Conservation (phyloP, 805 yeast species). For the Suhomyces faveliae region DNA sequence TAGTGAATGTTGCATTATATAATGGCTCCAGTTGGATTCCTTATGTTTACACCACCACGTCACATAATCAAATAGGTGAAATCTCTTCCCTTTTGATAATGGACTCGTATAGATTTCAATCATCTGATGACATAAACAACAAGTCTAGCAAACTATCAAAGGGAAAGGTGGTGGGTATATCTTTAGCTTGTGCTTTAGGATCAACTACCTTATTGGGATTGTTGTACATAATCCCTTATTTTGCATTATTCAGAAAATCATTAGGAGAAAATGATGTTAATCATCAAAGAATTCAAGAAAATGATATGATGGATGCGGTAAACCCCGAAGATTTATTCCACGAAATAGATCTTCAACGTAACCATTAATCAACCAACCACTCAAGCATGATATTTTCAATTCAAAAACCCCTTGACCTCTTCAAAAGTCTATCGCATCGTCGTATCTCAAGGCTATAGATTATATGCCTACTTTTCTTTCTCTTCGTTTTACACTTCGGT, state of each 20-base stretch:
- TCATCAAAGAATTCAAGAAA: conserved; percentile 39
- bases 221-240: conserved; percentile 40
- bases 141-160: conserved; percentile 23
- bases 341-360: conserved; percentile 42
- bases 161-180: conserved; percentile 46
- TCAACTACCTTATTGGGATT: conserved; percentile 41
- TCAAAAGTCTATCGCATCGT: not conserved
- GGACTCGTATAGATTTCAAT: conserved; percentile 34
- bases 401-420: conserved; percentile 50
- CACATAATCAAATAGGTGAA: conserved; percentile 22
- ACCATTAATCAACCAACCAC: conserved; percentile 48
- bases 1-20: conserved; percentile 58
- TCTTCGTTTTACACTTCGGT: not conserved
- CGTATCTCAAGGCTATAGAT: not conserved
- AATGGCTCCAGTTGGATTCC: conserved; percentile 73
- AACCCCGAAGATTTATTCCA: conserved; percentile 44
- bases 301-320: conserved; percentile 44
- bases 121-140: conserved; percentile 31
- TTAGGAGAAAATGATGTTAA: conserved; percentile 13
- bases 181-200: conserved; percentile 46
- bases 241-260: conserved; percentile 31
- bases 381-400: conserved; percentile 72
- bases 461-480: not conserved
- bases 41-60: conserved; percentile 42
- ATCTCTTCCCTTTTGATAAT: conserved; percentile 33